These are phyloP conservation scores for Onygena corvina DNA, from an alignment of 2,329 filamentous ascomycete species.

Conservation along the genomic window DNA sequence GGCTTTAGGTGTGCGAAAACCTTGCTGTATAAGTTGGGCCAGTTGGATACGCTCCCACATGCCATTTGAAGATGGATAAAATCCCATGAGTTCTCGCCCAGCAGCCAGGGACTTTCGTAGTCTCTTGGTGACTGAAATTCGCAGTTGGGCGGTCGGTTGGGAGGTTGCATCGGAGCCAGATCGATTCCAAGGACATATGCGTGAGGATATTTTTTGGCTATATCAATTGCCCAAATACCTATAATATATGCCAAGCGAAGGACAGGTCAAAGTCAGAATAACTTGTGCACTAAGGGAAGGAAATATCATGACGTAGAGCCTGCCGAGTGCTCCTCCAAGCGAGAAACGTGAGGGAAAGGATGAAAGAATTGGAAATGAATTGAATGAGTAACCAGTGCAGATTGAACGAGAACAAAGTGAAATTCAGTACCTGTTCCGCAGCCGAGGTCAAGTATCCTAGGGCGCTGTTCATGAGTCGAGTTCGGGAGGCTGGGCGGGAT, in stretches of 20 bases:
- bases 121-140: constrained; percentile 58
- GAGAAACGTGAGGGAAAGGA: background rate
- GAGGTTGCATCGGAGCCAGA: constrained; percentile 49
- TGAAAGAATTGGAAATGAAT: background rate
- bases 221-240: constrained; percentile 62
- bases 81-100: constrained; percentile 60
- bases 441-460: constrained; percentile 53
- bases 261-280: background rate
- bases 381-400: background rate
- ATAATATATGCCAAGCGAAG: constrained; percentile 3
- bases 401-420: background rate
- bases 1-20: constrained; percentile 63
- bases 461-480: constrained; percentile 13
- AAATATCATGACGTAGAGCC: background rate
- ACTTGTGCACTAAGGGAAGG: background rate
- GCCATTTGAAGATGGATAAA: constrained; percentile 73
- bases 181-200: constrained; percentile 52
- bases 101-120: constrained; percentile 63
- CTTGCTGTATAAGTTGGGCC: constrained; percentile 61
- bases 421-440: constrained; percentile 65
- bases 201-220: constrained; percentile 55
- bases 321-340: too few relatives aligned
- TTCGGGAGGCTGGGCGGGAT: constrained; percentile 19
- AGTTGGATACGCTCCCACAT: constrained; percentile 63
- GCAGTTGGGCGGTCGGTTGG: constrained; percentile 59